Base-by-base conservation (phyloP, 1,139 yeast species). In the Schwanniomyces etchellsii region DNA sequence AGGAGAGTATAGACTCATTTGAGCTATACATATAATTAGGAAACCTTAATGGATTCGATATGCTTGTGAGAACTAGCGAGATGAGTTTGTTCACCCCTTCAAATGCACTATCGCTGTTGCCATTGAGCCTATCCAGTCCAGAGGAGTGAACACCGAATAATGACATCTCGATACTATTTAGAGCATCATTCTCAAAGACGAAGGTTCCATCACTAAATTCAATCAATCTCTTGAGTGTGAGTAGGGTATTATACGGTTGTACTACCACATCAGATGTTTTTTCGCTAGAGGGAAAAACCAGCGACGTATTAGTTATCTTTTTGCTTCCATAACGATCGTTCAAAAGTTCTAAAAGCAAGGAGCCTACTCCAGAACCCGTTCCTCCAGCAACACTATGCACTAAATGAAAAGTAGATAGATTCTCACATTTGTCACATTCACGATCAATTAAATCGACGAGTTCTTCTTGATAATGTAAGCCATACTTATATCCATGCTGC, bases 361-460 rank as follows among this genome's bases (percentile, higher is more conserved):
- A 85, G 0, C 98, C 98, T 27, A 88, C 76, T 5, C 98, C 98
- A 0, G 96, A 83, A 0, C 98, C 98, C 0, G 98, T 91, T 22
- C 98, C 98, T 16, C 98, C 98, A 0, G 96, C 97, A n/a, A 93
- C 95, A 11, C 96, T 85, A 54, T 91, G 98, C 35, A 89, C 58
- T 40, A 91, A 60, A 62, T 88, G 95, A 53, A 93, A 91, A 5
- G 94, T 94, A 39, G 88, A 91, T 33, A 89, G 62, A 36, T 84
- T 81, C 39, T 91, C 98, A 45, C 96, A 82, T 24, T 85, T 82
- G 49, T 91, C 98, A 26, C 89, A 73, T 47, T 91, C 97, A 37
- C 95, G 69, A 49, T 89, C 96, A 28, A 91, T 71, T 71, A 89
- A 76, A 47, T 86, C 91, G 39, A 85, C 47, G 28, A 91, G 61